These are phyloP conservation scores for Podila minutissima DNA, from an alignment of 192 early-diverging fungal species.

Conservation along the genomic window DNA sequence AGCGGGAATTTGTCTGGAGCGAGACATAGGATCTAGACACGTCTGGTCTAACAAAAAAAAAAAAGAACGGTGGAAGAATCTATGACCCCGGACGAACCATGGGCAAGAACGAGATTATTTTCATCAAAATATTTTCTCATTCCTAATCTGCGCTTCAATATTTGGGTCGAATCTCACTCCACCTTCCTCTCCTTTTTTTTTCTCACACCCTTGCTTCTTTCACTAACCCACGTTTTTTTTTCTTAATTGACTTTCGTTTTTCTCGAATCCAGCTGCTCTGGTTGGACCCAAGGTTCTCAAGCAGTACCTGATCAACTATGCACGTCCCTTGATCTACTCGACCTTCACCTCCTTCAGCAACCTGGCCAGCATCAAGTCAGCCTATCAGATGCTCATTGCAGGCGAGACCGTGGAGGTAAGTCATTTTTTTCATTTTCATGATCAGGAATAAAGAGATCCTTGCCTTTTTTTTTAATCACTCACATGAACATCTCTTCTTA, in stretches of 20 bases:
- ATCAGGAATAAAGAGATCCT: no score
- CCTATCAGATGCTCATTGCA: conserved; percentile 69
- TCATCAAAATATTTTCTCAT: no score
- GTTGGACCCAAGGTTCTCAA: conserved; percentile 68
- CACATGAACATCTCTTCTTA: not conserved
- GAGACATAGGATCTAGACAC: not conserved
- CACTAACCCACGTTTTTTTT: not conserved
- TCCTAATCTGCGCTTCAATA: no score
- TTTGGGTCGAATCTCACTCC: no score
- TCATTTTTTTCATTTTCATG: not conserved
- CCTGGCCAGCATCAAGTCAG: conserved; percentile 70
- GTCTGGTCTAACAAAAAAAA: not conserved
- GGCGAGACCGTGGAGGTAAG: conserved; percentile 64
- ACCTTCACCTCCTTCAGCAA: conserved; percentile 77
- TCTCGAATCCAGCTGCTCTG: conserved; percentile 66
- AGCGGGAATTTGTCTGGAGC: not conserved
- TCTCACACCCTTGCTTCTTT: not conserved
- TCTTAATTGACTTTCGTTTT: not conserved
- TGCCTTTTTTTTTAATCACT: conserved; percentile 8
- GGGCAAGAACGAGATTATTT: no score
- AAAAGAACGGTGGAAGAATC: not conserved
- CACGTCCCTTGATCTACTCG: conserved; percentile 81
- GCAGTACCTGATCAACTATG: conserved; percentile 85
- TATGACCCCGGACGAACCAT: not conserved
- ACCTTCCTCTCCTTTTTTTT: not conserved